A percentile compares a stretch with the other conserved stretches of the same genome.
Conservation (phyloP, 2,329 filamentous ascomycete species). For the Aspergillus sp. region DNA sequence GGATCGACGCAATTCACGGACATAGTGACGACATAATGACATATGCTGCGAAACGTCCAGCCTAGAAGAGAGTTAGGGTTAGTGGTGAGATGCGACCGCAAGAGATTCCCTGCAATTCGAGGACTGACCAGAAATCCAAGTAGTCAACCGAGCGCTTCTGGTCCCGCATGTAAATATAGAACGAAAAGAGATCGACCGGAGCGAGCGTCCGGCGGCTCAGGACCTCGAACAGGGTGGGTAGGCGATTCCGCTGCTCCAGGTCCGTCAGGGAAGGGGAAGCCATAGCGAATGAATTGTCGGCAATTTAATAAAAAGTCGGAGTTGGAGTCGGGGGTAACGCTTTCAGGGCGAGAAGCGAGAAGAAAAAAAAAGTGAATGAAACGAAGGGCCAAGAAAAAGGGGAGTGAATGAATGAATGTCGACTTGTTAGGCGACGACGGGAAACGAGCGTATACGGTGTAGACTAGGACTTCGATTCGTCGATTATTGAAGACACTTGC, state of each 20-base stretch:
- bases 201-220: constrained; percentile 90
- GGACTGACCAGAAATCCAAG: constrained; percentile 86
- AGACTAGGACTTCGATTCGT: not conserved
- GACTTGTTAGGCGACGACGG: not conserved
- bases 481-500: not conserved
- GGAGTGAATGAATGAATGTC: constrained; percentile 19
- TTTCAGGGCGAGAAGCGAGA: not conserved
- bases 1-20: constrained; percentile 88
- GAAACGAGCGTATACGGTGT: not conserved
- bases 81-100: constrained; percentile 1
- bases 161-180: constrained; percentile 99
- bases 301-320: not conserved
- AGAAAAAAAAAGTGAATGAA: not conserved
- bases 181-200: constrained; percentile 94
- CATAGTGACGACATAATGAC: constrained; percentile 93
- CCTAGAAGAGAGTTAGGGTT: constrained; percentile 53
- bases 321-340: not conserved
- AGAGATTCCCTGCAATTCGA: not conserved
- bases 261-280: constrained; percentile 33
- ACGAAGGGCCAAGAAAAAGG: constrained; percentile 7
- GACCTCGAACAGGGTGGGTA: constrained; percentile 95
- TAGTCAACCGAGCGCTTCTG: constrained; percentile 98
- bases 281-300: constrained; percentile 23
- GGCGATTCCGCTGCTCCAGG: constrained; percentile 66
- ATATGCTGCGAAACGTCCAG: constrained; percentile 99